Evolutionary conservation across 73 alveolate species (phyloP).

Genomic region (Paramecium sonneborni): DNA sequence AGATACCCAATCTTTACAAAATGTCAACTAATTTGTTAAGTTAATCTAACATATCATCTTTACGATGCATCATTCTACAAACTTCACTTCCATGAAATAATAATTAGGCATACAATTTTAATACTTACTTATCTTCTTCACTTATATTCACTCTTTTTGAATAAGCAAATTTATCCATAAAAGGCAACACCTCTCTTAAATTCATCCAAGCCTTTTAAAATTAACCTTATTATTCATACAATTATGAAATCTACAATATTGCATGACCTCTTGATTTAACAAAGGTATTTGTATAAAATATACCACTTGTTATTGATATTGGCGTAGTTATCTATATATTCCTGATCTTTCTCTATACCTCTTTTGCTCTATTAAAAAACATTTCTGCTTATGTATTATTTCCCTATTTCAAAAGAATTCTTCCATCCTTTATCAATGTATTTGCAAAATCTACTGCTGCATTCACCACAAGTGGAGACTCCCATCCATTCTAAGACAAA

Average conservation of each 20-base stretch:
- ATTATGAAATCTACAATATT: background rate
- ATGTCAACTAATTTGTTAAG: constrained; percentile 14
- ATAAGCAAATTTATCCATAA: constrained; percentile 3
- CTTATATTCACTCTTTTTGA: background rate
- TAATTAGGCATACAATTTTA: background rate
- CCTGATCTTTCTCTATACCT: background rate
- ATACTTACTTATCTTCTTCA: constrained; percentile 6
- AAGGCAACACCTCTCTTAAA: background rate
- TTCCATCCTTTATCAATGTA: constrained; percentile 2
- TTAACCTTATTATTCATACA: background rate
- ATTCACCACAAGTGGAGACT: constrained; percentile 8
- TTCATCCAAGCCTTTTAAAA: constrained; percentile 27
- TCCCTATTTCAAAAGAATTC: background rate
- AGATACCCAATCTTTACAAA: constrained; percentile 16
- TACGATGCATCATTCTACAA: constrained; percentile 17
- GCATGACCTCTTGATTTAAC: constrained; percentile 36
- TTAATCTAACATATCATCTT: constrained; percentile 49
- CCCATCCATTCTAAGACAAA: constrained; percentile 13
- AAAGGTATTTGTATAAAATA: background rate
- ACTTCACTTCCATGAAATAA: constrained; percentile 7
- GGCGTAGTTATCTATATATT: constrained; percentile 17
- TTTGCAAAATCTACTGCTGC: constrained; percentile 48
- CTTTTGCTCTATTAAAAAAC: constrained; percentile 45
- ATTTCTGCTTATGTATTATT: constrained; percentile 17
- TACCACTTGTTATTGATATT: constrained; percentile 21